Conservation (phyloP, 768 basidiomycete genomes). For the Suillus luteus region DNA sequence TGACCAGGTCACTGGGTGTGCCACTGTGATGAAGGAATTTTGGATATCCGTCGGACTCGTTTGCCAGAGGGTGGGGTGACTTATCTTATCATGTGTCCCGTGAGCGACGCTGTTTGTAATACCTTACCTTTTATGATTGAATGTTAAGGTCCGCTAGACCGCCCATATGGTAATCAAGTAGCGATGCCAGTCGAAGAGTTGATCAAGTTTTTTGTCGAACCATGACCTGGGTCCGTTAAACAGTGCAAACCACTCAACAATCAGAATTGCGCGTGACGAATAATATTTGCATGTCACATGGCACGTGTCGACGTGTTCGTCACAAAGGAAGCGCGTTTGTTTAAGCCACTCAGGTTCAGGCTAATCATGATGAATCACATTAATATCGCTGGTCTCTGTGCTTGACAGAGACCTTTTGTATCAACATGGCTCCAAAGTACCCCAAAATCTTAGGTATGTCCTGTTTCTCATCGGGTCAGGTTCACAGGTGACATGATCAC, state of each 20-base stretch:
- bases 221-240: too few relatives aligned
- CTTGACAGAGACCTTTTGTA: conserved; percentile 9
- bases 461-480: background rate
- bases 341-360: conserved; percentile 4
- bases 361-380: conserved; percentile 13
- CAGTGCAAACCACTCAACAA: too few relatives aligned
- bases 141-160: too few relatives aligned
- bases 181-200: too few relatives aligned
- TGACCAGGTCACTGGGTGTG: background rate
- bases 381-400: background rate
- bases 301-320: conserved; percentile 26
- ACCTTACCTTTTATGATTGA: too few relatives aligned
- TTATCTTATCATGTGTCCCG: too few relatives aligned
- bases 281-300: background rate
- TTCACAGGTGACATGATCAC: background rate
- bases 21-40: too few relatives aligned
- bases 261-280: background rate
- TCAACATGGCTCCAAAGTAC: conserved; percentile 29
- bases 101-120: too few relatives aligned
- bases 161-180: too few relatives aligned
- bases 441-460: conserved; percentile 33
- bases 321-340: conserved; percentile 20
- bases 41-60: too few relatives aligned
- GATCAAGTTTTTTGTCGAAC: too few relatives aligned
- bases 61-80: too few relatives aligned